Base-by-base conservation (phyloP, 2,329 filamentous ascomycete species). In the Aureobasidium sp. region DNA sequence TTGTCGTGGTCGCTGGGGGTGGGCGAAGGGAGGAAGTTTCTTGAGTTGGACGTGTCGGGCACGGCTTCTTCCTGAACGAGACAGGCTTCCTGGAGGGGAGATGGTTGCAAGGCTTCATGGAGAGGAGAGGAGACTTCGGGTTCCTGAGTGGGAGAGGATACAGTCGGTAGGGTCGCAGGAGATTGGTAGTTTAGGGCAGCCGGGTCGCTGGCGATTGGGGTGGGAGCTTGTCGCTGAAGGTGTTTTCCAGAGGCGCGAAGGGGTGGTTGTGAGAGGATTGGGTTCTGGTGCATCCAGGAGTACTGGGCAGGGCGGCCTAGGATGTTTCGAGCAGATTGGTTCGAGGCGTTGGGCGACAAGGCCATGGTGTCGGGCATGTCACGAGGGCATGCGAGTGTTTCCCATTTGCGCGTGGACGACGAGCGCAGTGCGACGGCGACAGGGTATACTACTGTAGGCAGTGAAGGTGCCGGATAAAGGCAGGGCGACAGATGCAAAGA, bases 21-120 rank as follows among this genome's bases (percentile, higher is more conserved):
- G 16, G 61, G 61, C 37, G 61, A 62, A 16, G 61, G 61, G 10
- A 62, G 61, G 8, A 47, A 62, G 15, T 53, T 45, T 44, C 27
- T 25, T 1, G 27, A 3, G 5, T 27, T 39, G 9, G 49, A 52
- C 7, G 49, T 15, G 5, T 39, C 49, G 3, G 34, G 21, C 25
- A 16, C 25, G 3, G 3, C 32, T 15, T 6, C 16, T 8, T 39
- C 11, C 3, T 16, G 21, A 21, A 39, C 11, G 21, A 3, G 11
- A 10, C 16, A 15, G n/a, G 11, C 7, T 27, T 39, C 34, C 21
- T 21, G 21, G 21, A 21, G 21, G 21, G 21, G 21, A 21, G 21
- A 21, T 21, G 21, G 21, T 21, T 21, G 21, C 21, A 21, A 21
- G 21, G 21, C 21, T 21, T 21, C 21, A 21, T 21, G 21, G 21